Evolutionary conservation across 345 rosid species (phyloP).

Genomic region (Eucalyptus viminalis): DNA sequence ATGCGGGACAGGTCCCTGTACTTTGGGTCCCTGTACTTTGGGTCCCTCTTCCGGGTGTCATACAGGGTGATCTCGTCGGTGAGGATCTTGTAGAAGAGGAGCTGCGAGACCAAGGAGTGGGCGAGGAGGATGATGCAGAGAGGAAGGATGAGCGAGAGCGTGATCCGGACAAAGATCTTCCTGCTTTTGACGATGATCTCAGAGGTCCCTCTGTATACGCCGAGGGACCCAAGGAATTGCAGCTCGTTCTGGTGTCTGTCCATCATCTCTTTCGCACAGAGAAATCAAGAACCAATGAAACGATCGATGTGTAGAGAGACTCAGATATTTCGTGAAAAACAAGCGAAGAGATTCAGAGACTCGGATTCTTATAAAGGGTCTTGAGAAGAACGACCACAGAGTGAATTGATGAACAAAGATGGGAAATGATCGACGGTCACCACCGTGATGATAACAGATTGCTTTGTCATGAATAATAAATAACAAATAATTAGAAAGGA

Average conservation of each 20-base stretch:
- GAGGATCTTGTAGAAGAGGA: slow-evolving; percentile 13
- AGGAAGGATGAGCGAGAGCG: slow-evolving; percentile 32
- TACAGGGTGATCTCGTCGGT: neutral
- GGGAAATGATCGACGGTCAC: neutral
- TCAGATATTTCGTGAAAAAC: neutral
- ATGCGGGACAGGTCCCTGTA: slow-evolving; percentile 1
- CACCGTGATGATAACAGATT: too few species aligned
- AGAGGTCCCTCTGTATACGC: slow-evolving; percentile 15
- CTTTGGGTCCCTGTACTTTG: neutral
- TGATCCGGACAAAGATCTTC: slow-evolving; percentile 31
- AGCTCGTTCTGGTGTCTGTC: slow-evolving; percentile 32
- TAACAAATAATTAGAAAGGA: too few species aligned
- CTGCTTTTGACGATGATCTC: slow-evolving; percentile 21
- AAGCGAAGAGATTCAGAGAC: neutral
- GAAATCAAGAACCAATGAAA: neutral
- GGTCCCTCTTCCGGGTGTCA: neutral
- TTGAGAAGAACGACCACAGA: too few species aligned
- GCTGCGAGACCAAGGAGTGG: slow-evolving; percentile 2
- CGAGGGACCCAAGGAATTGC: slow-evolving; percentile 23
- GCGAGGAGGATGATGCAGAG: slow-evolving; percentile 23
- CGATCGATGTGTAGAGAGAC: neutral
- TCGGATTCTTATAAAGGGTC: neutral
- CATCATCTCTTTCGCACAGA: neutral
- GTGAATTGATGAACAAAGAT: neutral
- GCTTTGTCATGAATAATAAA: too few species aligned